Evolutionary conservation across 352 stramenopile species (phyloP).

Genomic region (Globisporangium irregulare): DNA sequence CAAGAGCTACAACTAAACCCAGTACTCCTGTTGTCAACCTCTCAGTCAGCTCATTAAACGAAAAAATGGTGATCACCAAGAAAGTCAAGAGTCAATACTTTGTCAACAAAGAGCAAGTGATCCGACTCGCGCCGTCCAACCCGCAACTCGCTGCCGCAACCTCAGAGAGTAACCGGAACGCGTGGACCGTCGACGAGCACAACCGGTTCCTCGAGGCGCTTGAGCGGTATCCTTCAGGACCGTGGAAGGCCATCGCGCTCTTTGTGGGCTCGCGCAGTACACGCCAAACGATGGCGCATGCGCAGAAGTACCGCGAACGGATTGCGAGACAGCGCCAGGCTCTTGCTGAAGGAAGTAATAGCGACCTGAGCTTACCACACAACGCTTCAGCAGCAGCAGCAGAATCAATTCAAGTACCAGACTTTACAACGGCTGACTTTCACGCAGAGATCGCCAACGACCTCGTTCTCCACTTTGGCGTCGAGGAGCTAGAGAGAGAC

Average conservation of each 20-base stretch:
- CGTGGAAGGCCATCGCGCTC: conserved; percentile 2
- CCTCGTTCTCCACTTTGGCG: background rate
- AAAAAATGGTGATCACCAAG: conserved; percentile 1
- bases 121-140: conserved; percentile 7
- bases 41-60: too few relatives aligned
- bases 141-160: background rate
- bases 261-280: background rate
- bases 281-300: background rate
- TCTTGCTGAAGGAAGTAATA: background rate
- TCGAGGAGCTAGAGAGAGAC: background rate
- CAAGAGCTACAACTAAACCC: too few relatives aligned
- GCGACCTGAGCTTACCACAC: background rate
- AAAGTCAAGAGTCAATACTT: conserved; percentile 13
- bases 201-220: conserved; percentile 2
- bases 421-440: background rate
- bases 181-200: background rate
- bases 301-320: background rate
- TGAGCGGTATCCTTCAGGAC: background rate
- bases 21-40: too few relatives aligned
- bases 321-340: background rate
- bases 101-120: conserved; percentile 5
- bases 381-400: background rate
- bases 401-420: background rate
- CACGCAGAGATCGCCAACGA: background rate
- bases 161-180: background rate